Evolutionary conservation across 2,329 filamentous ascomycete genomes (phyloP).

Genomic region (Cercospora sp.): DNA sequence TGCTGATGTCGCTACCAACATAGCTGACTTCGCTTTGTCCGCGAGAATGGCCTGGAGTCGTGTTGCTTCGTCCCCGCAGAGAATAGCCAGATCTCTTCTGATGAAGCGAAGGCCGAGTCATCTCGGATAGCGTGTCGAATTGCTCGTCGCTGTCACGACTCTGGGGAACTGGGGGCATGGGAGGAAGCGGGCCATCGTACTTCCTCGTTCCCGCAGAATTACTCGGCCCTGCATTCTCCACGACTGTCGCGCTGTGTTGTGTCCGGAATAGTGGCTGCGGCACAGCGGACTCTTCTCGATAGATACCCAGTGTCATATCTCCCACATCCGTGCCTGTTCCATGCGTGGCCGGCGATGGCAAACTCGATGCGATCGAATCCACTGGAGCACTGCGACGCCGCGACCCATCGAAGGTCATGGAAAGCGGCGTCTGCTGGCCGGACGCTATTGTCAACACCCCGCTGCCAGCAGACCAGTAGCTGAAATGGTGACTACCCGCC

Average conservation of each 20-base stretch:
- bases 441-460: slow-evolving; percentile 32
- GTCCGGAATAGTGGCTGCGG: slow-evolving; percentile 39
- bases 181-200: slow-evolving; percentile 36
- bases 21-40: slow-evolving; percentile 36
- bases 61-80: slow-evolving; percentile 35
- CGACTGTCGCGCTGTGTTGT: slow-evolving; percentile 8
- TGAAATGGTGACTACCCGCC: slow-evolving; percentile 33
- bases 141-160: slow-evolving; percentile 36
- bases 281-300: slow-evolving; percentile 36
- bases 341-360: slow-evolving; percentile 24
- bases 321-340: slow-evolving; percentile 28
- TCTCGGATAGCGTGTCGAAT: slow-evolving; percentile 39
- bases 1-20: slow-evolving; percentile 32
- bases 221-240: slow-evolving; percentile 7
- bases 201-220: slow-evolving; percentile 18
- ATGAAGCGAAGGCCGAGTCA: slow-evolving; percentile 36
- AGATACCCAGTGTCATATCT: slow-evolving; percentile 37
- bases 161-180: slow-evolving; percentile 35
- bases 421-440: slow-evolving; percentile 33
- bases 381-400: slow-evolving; percentile 31
- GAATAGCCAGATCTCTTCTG: slow-evolving; percentile 39
- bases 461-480: slow-evolving; percentile 38
- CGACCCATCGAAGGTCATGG: slow-evolving; percentile 21
- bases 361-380: slow-evolving; percentile 26
- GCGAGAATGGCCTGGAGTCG: slow-evolving; percentile 34